Evolutionary conservation across 2,329 filamentous ascomycete species (phyloP).

Genomic region (Colletotrichum sp.): DNA sequence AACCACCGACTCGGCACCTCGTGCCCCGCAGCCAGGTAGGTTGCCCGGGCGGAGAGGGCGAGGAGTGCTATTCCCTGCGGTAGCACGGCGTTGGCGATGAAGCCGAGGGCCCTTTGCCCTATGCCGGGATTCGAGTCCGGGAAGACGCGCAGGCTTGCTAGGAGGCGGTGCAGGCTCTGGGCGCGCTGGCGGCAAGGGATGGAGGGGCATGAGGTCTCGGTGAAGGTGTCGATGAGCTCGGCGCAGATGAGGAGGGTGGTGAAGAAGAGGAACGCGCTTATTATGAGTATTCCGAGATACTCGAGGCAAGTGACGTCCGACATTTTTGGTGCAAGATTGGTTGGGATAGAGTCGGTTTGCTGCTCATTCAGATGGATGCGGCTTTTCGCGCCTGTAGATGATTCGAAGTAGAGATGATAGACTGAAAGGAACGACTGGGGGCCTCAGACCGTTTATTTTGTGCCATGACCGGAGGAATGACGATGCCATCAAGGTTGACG

Average conservation of each 20-base stretch:
- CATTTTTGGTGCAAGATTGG: rapidly evolving
- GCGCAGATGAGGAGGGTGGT: not conserved
- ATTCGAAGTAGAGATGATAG: not conserved
- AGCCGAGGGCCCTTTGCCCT: rapidly evolving
- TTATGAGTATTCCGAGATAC: rapidly evolving
- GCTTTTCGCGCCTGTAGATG: no score
- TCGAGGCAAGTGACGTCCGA: not conserved
- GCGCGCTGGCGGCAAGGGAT: not conserved
- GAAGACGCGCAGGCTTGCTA: not conserved
- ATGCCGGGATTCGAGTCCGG: not conserved
- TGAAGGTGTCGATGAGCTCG: not conserved
- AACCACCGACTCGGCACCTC: not conserved
- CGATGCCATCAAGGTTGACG: no score
- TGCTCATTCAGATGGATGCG: no score
- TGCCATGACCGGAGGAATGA: no score
- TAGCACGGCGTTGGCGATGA: not conserved
- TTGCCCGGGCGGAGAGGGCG: not conserved
- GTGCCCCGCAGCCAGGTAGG: not conserved
- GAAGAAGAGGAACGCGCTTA: rapidly evolving
- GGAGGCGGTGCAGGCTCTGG: not conserved
- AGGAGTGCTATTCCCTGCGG: not conserved
- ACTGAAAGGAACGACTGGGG: no score
- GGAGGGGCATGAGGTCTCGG: not conserved
- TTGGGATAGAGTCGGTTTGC: not conserved
- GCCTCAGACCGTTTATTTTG: no score